Percentiles rank a stretch among this genome's conserved stretches.
phyloP scores from a whole-genome alignment of 129 eudicot genomes.

The Silybum marianum region DNA sequence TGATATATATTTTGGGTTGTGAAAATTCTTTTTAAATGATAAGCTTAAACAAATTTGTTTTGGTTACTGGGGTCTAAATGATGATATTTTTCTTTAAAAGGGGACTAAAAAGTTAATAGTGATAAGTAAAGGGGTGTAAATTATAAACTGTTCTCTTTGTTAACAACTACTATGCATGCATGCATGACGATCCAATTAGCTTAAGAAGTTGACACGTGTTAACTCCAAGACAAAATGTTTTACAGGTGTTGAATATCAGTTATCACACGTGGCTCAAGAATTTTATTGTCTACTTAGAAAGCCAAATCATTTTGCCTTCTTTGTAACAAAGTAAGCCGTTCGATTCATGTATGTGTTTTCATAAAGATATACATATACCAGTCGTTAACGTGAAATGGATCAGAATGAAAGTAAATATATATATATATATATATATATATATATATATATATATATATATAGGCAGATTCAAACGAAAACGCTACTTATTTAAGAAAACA shows the following conservation, averaged over 20 bases:
- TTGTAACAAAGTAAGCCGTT: not conserved
- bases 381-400: not conserved
- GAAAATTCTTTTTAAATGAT: too few species aligned
- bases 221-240: not conserved
- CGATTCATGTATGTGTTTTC: not conserved
- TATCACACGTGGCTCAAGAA: not conserved
- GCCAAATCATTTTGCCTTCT: not conserved
- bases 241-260: not conserved
- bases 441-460: too few species aligned
- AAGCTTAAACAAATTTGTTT: too few species aligned
- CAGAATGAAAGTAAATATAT: too few species aligned
- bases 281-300: not conserved
- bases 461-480: too few species aligned
- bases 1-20: too few species aligned
- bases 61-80: not conserved
- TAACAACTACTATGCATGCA: not conserved
- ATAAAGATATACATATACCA: not conserved
- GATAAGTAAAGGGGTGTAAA: not conserved
- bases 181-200: not conserved
- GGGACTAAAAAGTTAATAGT: not conserved
- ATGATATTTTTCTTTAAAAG: not conserved
- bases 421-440: too few species aligned
- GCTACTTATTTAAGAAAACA: too few species aligned
- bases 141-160: not conserved
- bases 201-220: slow-evolving; percentile 3